These are phyloP conservation scores for Fusarium verrucosum DNA, from an alignment of 2,329 filamentous ascomycete species.

Conservation along the genomic window DNA sequence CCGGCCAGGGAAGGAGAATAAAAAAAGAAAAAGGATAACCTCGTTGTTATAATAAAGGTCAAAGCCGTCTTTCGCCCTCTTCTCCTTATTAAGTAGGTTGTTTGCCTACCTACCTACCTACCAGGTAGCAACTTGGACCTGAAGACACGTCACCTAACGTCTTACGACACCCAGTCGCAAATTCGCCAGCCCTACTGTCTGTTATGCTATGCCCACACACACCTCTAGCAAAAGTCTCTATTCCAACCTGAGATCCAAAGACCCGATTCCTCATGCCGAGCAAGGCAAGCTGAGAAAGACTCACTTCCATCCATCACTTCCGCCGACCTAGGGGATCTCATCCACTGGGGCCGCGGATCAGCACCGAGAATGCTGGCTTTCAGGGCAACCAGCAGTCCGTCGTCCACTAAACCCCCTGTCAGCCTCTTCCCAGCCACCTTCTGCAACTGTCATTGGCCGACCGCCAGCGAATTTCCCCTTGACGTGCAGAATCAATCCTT, in stretches of 20 bases:
- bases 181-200: constrained; percentile 2
- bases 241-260: not conserved
- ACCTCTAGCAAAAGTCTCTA: not conserved
- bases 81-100: constrained; percentile 14
- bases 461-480: constrained; percentile 31
- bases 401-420: constrained; percentile 26
- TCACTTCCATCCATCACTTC: constrained; percentile 3
- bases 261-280: constrained; percentile 1
- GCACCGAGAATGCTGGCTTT: constrained; percentile 38
- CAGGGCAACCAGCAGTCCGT: constrained; percentile 34
- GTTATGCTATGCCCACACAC: not conserved
- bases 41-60: constrained; percentile 14
- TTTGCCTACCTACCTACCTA: too few species aligned
- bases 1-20: constrained; percentile 5
- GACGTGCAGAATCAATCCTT: constrained; percentile 16
- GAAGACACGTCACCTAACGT: constrained; percentile 4
- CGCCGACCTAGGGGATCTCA: not conserved
- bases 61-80: not conserved
- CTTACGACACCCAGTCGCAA: constrained; percentile 20
- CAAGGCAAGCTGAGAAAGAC: constrained; percentile 19
- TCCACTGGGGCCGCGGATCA: constrained; percentile 4
- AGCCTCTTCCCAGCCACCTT: constrained; percentile 8
- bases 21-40: constrained; percentile 14
- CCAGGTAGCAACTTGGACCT: not conserved
- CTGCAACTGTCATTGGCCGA: constrained; percentile 32